A percentile compares a stretch with the other conserved stretches of the same genome.
Conservation (phyloP, 2,329 filamentous ascomycete genomes). For the Hypoxylon sp. region DNA sequence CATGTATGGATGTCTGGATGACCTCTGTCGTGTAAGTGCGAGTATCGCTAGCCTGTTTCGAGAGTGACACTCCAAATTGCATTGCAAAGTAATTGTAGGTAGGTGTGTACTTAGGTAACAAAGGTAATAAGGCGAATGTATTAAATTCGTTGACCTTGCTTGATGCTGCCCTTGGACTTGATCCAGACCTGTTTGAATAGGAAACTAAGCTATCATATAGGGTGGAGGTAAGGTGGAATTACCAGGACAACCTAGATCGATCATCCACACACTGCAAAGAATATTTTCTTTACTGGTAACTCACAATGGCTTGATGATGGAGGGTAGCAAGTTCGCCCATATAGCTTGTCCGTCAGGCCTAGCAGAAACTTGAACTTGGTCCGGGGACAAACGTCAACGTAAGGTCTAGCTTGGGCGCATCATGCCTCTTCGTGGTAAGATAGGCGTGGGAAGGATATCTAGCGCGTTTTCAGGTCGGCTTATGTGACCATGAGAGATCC, state of each 20-base stretch:
- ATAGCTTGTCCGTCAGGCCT: background rate
- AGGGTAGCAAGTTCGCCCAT: conserved; percentile 9
- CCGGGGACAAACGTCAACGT: background rate
- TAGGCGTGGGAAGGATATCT: conserved; percentile 3
- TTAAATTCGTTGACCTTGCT: no score
- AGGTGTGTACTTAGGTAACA: no score
- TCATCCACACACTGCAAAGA: background rate
- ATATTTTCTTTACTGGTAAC: background rate
- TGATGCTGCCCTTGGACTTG: background rate
- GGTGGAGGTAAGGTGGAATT: background rate
- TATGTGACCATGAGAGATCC: conserved; percentile 11
- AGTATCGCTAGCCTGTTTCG: background rate
- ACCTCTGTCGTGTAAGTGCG: background rate
- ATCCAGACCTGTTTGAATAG: background rate
- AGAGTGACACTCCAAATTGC: no score
- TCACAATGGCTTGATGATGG: background rate
- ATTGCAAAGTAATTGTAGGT: background rate
- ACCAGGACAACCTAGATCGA: background rate
- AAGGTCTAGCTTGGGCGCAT: background rate
- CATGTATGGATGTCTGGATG: background rate
- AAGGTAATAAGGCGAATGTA: no score
- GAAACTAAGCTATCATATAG: background rate
- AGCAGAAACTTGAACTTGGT: background rate
- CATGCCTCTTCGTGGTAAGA: conserved; percentile 19
- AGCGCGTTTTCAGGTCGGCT: background rate